A percentile compares a stretch with the other conserved stretches of the same genome.
These are phyloP conservation scores for Penstemon davidsonii DNA, from an alignment of 257 asterid species.

Conservation along the genomic window DNA sequence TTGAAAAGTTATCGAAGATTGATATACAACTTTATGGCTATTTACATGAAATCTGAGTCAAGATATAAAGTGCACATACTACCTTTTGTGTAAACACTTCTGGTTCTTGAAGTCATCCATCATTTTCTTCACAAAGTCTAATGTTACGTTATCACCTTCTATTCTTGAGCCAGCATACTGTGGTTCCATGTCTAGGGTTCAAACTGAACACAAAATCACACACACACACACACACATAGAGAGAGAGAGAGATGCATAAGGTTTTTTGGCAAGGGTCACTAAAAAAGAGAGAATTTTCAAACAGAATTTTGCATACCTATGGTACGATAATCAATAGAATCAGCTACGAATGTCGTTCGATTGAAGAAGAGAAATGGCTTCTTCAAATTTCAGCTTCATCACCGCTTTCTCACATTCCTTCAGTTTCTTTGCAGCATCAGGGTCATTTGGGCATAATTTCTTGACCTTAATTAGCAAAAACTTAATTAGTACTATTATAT, in stretches of 20 bases:
- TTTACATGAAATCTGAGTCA: background rate
- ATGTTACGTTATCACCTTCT: slow-evolving; percentile 82
- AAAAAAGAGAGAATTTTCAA: slow-evolving; percentile 13
- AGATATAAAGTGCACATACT: slow-evolving; percentile 11
- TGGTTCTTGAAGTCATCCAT: slow-evolving; percentile 94
- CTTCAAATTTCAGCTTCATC: slow-evolving; percentile 94
- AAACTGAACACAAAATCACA: slow-evolving; percentile 33
- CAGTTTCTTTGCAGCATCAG: slow-evolving; percentile 91
- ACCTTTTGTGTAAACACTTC: slow-evolving; percentile 83
- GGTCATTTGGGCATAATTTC: slow-evolving; percentile 82
- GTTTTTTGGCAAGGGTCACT: background rate
- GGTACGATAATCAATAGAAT: slow-evolving; percentile 78
- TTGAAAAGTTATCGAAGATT: background rate
- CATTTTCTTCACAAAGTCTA: slow-evolving; percentile 92
- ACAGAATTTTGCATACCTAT: slow-evolving; percentile 44
- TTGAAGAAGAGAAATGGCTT: slow-evolving; percentile 84
- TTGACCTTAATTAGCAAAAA: slow-evolving; percentile 56
- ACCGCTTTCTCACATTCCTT: slow-evolving; percentile 97
- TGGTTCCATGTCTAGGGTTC: slow-evolving; percentile 78
- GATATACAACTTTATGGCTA: background rate
- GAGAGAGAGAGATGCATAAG: no score
- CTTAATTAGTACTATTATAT: background rate
- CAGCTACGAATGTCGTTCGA: slow-evolving; percentile 73
- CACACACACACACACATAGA: no score
- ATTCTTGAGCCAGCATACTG: slow-evolving; percentile 91